phyloP scores from a whole-genome alignment of 306 rosid species.

The Prunus campanulata region DNA sequence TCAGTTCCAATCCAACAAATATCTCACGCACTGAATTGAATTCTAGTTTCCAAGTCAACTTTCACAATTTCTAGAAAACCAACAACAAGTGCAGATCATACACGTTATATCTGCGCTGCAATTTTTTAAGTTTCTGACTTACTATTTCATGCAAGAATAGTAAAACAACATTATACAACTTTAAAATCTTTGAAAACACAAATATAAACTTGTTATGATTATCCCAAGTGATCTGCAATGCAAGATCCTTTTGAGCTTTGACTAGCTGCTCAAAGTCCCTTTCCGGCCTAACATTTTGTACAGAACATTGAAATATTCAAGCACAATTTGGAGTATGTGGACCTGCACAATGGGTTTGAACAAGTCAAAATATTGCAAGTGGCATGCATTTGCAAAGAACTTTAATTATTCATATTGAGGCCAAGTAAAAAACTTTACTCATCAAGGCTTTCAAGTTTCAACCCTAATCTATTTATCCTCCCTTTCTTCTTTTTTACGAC shows the following conservation, averaged over 20 bases:
- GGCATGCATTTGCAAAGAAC: background rate
- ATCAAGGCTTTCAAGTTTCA: background rate
- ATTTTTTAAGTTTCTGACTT: too few relatives aligned
- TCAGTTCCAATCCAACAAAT: constrained; percentile 3
- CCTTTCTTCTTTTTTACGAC: background rate
- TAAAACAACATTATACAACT: too few relatives aligned
- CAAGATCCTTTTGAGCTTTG: background rate
- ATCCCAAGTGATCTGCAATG: background rate
- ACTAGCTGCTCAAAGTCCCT: background rate
- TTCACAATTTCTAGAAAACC: constrained; percentile 3
- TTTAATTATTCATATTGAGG: background rate
- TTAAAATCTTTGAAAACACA: background rate
- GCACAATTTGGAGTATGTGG: background rate
- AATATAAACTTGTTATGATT: background rate
- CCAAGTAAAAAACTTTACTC: background rate
- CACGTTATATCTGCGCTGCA: too few relatives aligned
- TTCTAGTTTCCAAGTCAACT: constrained; percentile 11
- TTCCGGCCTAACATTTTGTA: constrained; percentile 1
- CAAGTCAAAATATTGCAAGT: background rate
- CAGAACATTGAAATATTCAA: background rate
- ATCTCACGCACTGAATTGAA: constrained; percentile 7
- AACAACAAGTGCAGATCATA: background rate
- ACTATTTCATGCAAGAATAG: too few relatives aligned
- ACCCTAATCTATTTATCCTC: background rate
- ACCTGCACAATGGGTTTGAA: background rate